Percentiles rank a stretch among this genome's conserved stretches.
These are phyloP conservation scores for Gentiana dahurica DNA, from an alignment of 257 asterid species.

Conservation along the genomic window DNA sequence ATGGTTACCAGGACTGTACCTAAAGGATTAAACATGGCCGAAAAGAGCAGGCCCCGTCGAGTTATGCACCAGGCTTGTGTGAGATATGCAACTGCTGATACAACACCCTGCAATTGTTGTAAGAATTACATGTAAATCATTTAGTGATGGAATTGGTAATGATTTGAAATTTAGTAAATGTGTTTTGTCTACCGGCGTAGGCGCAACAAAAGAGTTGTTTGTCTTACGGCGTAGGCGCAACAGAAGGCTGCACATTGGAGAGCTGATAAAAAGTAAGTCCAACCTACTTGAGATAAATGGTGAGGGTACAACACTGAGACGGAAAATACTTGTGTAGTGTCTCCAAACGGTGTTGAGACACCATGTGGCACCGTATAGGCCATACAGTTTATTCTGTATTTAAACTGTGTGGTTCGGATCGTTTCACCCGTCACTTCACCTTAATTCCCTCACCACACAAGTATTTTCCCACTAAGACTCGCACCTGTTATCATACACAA, in stretches of 20 bases:
- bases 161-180: background rate
- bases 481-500: conserved; percentile 14
- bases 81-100: conserved; percentile 41
- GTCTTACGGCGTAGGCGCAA: conserved; percentile 25
- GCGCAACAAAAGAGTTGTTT: too few relatives aligned
- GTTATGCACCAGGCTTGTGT: conserved; percentile 60
- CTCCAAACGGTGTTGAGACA: too few relatives aligned
- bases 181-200: too few relatives aligned
- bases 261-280: conserved; percentile 28
- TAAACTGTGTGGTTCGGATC: too few relatives aligned
- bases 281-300: conserved; percentile 28
- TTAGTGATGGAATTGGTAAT: background rate
- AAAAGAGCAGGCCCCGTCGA: conserved; percentile 46
- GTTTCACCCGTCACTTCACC: too few relatives aligned
- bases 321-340: background rate
- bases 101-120: conserved; percentile 5
- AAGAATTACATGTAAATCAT: background rate
- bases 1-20: conserved; percentile 38
- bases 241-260: conserved; percentile 22
- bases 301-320: conserved; percentile 22
- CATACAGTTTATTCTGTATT: too few relatives aligned
- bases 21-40: conserved; percentile 72
- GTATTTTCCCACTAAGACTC: too few relatives aligned
- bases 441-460: too few relatives aligned
- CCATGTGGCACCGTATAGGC: too few relatives aligned